Evolutionary conservation across 352 stramenopile genomes (phyloP), one percentile per base, ranked within the genome.

Genomic region (Phytophthora pseudosyringae): DNA sequence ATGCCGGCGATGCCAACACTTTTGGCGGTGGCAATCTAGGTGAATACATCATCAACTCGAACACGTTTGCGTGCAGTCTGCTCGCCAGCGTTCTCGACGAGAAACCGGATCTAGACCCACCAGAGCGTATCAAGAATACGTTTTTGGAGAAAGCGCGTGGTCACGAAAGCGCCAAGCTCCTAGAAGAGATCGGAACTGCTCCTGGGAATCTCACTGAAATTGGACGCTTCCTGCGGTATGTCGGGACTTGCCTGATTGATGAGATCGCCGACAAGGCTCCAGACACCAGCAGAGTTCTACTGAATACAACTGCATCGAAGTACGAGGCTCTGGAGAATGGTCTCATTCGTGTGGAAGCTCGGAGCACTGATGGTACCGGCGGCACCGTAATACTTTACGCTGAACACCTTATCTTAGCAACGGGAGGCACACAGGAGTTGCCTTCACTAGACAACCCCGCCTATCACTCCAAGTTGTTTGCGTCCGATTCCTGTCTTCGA

Each of bases 31-130:
- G 86, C 26, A 91, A 89, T 40, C 76, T 96, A 18, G 84, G 86
- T 29, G 55, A 76, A 21, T 96, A 93, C 52, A 72, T 89, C 21
- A 96, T 94, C 71, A 94, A 96, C 68, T 93, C 82, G 3, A 96
- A 96, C 63, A 95, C 85, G 13, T 93, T 93, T 50, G 86, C 83
- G 0, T 89, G 78, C 45, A 90, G 83, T 28, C 53, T 96, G 26
- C 47, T 92, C 1, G 81, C 75, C 7, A 91, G 88, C 58, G 72
- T 94, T 6, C 58, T 95, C n/a, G 80, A 94, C 29, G 84, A 94
- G 47, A 93, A 90, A 41, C 76, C 70, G 3, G 83, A 95, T 15
- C 61, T 91, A 4, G 81, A 94, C 13, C 88, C 86, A 5, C 81
- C 81, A 2, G 89, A 95, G 58, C 87, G 61, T 29, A 86, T 89